Conservation (phyloP, 1,284 basidiomycete species). For the Ustilago sp. region DNA sequence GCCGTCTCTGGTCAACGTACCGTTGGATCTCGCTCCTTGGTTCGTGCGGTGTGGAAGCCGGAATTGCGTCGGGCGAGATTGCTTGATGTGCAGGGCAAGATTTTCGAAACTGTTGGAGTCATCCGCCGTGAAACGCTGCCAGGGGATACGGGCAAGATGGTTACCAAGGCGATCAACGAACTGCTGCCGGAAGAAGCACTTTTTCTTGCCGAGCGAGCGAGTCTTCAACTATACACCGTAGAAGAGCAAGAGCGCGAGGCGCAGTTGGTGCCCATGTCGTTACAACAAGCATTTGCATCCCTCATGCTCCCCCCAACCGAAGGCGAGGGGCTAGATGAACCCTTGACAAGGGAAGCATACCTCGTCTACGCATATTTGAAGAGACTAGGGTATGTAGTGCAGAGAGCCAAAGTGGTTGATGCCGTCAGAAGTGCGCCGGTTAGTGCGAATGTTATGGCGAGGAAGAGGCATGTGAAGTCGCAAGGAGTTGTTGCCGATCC, state of each 20-base stretch:
- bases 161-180: slow-evolving; percentile 72
- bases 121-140: slow-evolving; percentile 24
- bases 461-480: slow-evolving; percentile 13
- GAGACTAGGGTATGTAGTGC: slow-evolving; percentile 89
- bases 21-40: slow-evolving; percentile 46
- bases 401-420: slow-evolving; percentile 73
- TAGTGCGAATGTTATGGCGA: slow-evolving; percentile 14
- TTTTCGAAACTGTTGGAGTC: slow-evolving; percentile 60
- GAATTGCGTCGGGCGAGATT: slow-evolving; percentile 54
- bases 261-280: slow-evolving; percentile 78
- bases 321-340: slow-evolving; percentile 76
- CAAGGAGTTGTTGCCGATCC: slow-evolving; percentile 52
- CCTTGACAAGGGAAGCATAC: slow-evolving; percentile 82
- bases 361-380: slow-evolving; percentile 93
- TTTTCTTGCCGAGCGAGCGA: slow-evolving; percentile 81
- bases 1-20: slow-evolving; percentile 78
- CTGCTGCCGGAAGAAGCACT: slow-evolving; percentile 92
- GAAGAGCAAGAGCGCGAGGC: slow-evolving; percentile 67
- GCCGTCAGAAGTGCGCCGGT: slow-evolving; percentile 36
- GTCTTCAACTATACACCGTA: slow-evolving; percentile 34
- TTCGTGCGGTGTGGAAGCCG: slow-evolving; percentile 59
- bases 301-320: slow-evolving; percentile 73
- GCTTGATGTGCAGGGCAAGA: slow-evolving; percentile 56
- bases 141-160: slow-evolving; percentile 8
- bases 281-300: slow-evolving; percentile 86